Evolutionary conservation across 2,329 filamentous ascomycete genomes (phyloP), one percentile per base, ranked within the genome.

Genomic region (Cladophialophora psammophila): DNA sequence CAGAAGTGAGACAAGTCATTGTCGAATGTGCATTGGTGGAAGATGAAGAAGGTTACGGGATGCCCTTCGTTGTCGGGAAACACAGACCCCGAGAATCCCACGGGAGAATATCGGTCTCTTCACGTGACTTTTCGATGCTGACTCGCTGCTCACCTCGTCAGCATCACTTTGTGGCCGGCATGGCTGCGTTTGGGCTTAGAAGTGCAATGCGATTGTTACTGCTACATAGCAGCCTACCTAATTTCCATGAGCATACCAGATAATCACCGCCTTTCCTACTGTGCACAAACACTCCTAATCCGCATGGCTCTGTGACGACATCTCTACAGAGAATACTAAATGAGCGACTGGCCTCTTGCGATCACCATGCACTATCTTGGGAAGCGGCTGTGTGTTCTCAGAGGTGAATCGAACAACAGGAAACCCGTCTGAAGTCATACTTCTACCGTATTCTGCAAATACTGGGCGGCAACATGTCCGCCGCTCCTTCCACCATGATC

Each of bases 21-120:
- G 9, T n/a, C 15, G 38, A 15, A 42, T 42, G 38, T 13, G 15
- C 38, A 42, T 42, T 42, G 38, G 38, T 42, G 13, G 13, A 2
- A n/a, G 15, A 42, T 42, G 40, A n/a, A n/a, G n/a, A 42, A n/a
- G 40, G 13, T 42, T 42, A 10, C 10, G 45, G 45, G 45, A 50
- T 50, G 45, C 9, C 18, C 42, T 48, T 13, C 3, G 0, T 26
- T 12, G 9, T 50, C 45, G 45, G 45, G 20, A 10, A 10, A 10
- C 45, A 12, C 45, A 50, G 45, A 26, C 45, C 45, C 45, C 45
- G 45, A 50, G 45, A 50, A 50, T 12, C 45, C 18, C 45, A 42
- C 12, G 1, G 7, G 18, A 50, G 42, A 50, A 50, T 26, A 26
- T 26, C 45, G 45, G 18, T 50, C 45, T 13, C 9, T 20, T 5